Percentiles rank a stretch among this genome's conserved stretches.
phyloP scores from a whole-genome alignment of 2,329 filamentous ascomycete species.

The Epichloe typhina region DNA sequence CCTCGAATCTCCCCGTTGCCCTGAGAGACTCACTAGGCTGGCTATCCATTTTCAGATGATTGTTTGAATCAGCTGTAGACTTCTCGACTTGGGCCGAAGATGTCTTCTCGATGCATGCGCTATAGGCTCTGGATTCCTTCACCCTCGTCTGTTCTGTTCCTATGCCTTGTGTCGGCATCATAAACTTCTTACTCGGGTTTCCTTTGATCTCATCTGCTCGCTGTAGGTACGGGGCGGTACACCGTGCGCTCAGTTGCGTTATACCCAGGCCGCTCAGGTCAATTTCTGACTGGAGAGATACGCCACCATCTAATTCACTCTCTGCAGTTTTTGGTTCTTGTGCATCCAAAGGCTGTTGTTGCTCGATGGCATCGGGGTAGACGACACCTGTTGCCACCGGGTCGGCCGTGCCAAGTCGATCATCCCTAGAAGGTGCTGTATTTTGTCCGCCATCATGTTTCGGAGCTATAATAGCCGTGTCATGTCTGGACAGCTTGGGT shows the following conservation, averaged over 20 bases:
- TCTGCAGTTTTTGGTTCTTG: neutral
- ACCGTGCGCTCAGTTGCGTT: neutral
- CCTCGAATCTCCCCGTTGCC: neutral
- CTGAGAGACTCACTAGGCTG: neutral
- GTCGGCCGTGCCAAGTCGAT: neutral
- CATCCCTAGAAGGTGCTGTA: neutral
- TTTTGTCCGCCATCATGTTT: neutral
- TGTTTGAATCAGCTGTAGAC: neutral
- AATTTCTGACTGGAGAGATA: neutral
- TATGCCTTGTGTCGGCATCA: neutral
- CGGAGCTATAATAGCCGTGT: neutral
- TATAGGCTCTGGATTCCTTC: neutral
- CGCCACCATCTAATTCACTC: constrained; percentile 4
- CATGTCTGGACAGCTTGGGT: neutral
- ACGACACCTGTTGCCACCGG: neutral
- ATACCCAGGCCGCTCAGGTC: neutral
- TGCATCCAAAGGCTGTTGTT: neutral
- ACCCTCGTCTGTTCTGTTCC: neutral
- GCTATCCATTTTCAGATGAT: neutral
- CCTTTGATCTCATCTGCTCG: neutral
- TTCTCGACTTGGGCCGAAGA: neutral
- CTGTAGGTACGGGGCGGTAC: neutral
- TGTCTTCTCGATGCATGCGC: neutral
- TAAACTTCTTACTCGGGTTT: neutral
- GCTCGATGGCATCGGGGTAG: neutral